Base-by-base conservation (phyloP, 2,329 filamentous ascomycete genomes). In the Xylariales sp. region DNA sequence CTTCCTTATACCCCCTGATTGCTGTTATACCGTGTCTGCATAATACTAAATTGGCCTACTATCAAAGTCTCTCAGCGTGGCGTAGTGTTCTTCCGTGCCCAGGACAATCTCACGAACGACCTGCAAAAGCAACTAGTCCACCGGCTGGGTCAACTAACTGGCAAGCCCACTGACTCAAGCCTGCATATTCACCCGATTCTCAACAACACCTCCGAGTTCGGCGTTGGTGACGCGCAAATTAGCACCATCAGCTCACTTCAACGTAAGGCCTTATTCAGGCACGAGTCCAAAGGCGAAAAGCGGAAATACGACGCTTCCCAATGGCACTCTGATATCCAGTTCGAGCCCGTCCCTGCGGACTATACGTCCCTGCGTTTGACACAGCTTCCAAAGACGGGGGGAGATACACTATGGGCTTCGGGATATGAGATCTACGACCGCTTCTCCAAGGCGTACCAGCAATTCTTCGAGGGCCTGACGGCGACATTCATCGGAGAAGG, bases 81-180 rank as follows among this genome's bases (percentile, higher is more conserved):
- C 2, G 80, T 84, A 2, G 78, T 84, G 29, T 82, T 84, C 60
- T 80, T 84, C 57, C 73, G 80, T 11, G 66, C 70, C 8, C 80
- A 84, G 46, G 64, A 78, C 51, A 66, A 72, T 47, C 60, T 82
- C 5, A 69, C 68, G 49, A 72, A 81, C 49, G 74, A 76, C 0
- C 65, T 79, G 5, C 78, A 81, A 51, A 84, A 84, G 59, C 59
- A 71, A 18, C 62, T 85, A 0, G 73, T 77, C 24, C 67, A 78
- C 10, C 68, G 71, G 1, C 67, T 86, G 2, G 81, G 82, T 7
- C 64, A 76, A 51, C 64, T 84, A 8, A 68, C 73, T 1, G 79
- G 79, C 31, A 78, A 76, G 44, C 81, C 82, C 0, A 49, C 63
- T 0, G 68, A 69, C 1, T 82, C 78, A 1, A 70, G 64, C 0